Percentiles rank a stretch among this genome's conserved stretches.
These are phyloP conservation scores for Microdochium bolleyi DNA, from an alignment of 2,329 filamentous ascomycete genomes.

Conservation along the genomic window DNA sequence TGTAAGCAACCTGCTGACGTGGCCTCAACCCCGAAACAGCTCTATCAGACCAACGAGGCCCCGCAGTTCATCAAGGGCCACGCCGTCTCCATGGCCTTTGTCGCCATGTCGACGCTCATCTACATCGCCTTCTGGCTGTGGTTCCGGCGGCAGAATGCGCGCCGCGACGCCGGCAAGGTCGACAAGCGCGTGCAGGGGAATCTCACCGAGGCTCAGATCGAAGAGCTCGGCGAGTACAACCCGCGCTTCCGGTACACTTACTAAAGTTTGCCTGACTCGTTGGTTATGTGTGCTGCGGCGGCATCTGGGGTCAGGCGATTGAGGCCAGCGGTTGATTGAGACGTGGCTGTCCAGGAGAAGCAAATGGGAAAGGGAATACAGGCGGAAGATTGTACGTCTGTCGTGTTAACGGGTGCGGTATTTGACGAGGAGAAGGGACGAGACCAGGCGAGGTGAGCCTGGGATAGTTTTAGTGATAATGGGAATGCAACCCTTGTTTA, in stretches of 20 bases:
- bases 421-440: no score
- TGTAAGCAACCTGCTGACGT: background rate
- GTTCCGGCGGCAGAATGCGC: constrained; percentile 26
- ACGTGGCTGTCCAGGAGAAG: no score
- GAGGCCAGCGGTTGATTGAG: no score
- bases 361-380: no score
- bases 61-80: constrained; percentile 41
- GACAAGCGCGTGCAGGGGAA: constrained; percentile 76
- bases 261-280: no score
- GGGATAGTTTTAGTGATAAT: no score
- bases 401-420: no score
- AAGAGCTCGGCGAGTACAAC: constrained; percentile 61
- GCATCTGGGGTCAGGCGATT: no score
- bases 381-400: no score
- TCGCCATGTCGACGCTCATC: constrained; percentile 33
- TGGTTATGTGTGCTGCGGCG: no score
- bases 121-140: constrained; percentile 31
- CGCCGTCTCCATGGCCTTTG: constrained; percentile 37
- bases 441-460: no score
- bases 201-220: constrained; percentile 71
- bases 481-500: no score
- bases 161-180: constrained; percentile 52
- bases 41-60: constrained; percentile 22
- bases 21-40: constrained; percentile 5
- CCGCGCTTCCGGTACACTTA: constrained; percentile 19